phyloP scores from a whole-genome alignment of 1,139 yeast genomes.

The Saccharomyces uvarum region DNA sequence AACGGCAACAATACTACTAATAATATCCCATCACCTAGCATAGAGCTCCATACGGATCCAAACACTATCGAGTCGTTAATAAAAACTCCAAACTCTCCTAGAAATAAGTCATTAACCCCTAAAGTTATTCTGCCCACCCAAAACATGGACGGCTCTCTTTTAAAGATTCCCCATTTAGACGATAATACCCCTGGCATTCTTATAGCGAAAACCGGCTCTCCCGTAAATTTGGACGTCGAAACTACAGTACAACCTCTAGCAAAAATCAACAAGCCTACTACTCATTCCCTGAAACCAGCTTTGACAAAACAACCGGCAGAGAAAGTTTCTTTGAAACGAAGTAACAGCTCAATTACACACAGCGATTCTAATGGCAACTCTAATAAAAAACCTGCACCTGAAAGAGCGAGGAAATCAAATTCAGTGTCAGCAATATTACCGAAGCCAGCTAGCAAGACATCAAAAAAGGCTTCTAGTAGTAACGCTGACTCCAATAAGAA shows the following conservation, averaged over 20 bases:
- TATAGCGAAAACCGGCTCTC: slow-evolving; percentile 19
- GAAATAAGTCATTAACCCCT: slow-evolving; percentile 3
- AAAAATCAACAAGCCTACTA: not conserved
- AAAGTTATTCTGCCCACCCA: slow-evolving; percentile 20
- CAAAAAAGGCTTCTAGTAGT: not conserved
- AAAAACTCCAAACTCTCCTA: not conserved
- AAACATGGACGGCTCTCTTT: slow-evolving; percentile 6
- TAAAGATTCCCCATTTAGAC: not conserved
- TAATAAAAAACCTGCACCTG: not conserved
- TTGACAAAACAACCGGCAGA: not conserved
- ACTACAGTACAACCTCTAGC: not conserved
- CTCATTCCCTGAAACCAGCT: not conserved
- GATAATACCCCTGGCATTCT: slow-evolving; percentile 10
- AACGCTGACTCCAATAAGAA: not conserved
- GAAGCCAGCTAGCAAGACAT: not conserved
- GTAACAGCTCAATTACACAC: slow-evolving; percentile 5
- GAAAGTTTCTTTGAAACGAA: slow-evolving; percentile 7
- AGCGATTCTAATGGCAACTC: not conserved
- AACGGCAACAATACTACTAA: not conserved
- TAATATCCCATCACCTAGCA: not conserved
- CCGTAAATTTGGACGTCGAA: slow-evolving; percentile 10
- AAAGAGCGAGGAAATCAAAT: slow-evolving; percentile 3
- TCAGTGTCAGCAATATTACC: slow-evolving; percentile 4
- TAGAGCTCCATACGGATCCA: not conserved
- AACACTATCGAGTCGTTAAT: not conserved